Evolutionary conservation across 371 early-diverging fungal genomes (phyloP), one percentile per base, ranked within the genome.

Genomic region (Mucor mucedo): DNA sequence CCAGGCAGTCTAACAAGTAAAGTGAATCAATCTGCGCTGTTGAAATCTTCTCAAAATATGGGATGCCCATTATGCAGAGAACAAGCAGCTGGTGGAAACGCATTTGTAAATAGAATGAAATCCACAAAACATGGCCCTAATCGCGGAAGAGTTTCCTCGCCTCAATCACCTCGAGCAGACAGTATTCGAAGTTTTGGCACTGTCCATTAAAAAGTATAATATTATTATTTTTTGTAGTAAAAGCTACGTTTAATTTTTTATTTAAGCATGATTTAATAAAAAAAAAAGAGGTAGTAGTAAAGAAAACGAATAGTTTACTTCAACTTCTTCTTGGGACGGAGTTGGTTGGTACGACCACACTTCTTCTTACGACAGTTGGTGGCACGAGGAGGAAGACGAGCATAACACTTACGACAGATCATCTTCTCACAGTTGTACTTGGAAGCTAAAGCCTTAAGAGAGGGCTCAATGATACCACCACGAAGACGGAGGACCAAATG

Each of bases 341-440:
- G 91, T 88, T 98, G 97, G 92, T 93, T 96, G 81, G 93, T 88
- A 91, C 96, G 97, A 63, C 99, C 98, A 84, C 99, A 98, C 91
- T 96, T 95, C 91, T 92, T 95, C 96, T 98, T 98, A 76, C 99
- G 91, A 91, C 99, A 98, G 94, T 98, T 97, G 84, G 96, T 95
- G 71, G 99, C 99, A 85, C 97, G 94, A 66, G 95, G 95, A 62
- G 97, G 98, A 64, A 97, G 91, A 79, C 97, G 95, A 66, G 99
- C 98, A 84, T 98, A 98, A 89, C 98, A 95, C 84, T 97, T 97
- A 82, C 98, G 93, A 93, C 98, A 98, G 78, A 98, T 92, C 93
- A 91, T 93, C 93, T 97, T 98, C 59, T 98, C 98, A 90, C 96
- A 96, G 92, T 95, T 95, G 91, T 91, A 96, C 88, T 95, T 96